Base-by-base conservation (phyloP, 177 flowering plant genomes). In the Tripterygium wilfordii region DNA sequence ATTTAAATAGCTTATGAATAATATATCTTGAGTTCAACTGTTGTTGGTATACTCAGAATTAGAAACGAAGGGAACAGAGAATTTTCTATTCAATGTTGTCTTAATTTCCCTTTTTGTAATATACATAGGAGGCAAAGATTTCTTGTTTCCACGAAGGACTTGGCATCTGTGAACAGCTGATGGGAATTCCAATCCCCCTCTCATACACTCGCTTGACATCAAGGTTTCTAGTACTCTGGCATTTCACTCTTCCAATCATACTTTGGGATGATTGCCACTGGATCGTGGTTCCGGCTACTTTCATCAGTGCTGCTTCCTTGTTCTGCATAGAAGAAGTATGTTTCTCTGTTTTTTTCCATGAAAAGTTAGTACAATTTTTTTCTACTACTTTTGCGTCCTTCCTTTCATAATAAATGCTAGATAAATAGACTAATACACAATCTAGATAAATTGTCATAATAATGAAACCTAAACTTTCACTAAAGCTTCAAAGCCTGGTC, bases 241-340 rank as follows among this genome's bases (percentile, higher is more conserved):
- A 91, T 77, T 70, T 91, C 26, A 88, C 98, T 26, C 95, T 88
- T 53, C 98, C 98, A 2, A 61, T 91, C 38, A 91, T 85, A 53
- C 80, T 91, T 23, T 91, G 98, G 98, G 96, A 91, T 60, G 98
- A 91, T 35, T 91, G 98, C 71, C 76, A 82, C 56, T 91, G 96
- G 96, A 85, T 85, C 46, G 95, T 88, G 10, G 83, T 91, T 58
- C 98, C 98, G 51, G 98, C 98, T 13, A 91, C 98, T 49, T 85
- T 91, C 43, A 60, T 91, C 42, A 91, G 96, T 55, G 98, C 96
- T 42, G 96, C 98, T 54, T 83, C 92, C 15, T 66, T 91, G 70
- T 91, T 88, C 74, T 91, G 96, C 80, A 91, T 88, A 25, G 98
- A 91, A 72, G 96, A 91, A 71, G 98, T 85, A 67, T 10, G 57